Evolutionary conservation across 352 stramenopile species (phyloP), one percentile per base, ranked within the genome.

Genomic region (Globisporangium radiosum): DNA sequence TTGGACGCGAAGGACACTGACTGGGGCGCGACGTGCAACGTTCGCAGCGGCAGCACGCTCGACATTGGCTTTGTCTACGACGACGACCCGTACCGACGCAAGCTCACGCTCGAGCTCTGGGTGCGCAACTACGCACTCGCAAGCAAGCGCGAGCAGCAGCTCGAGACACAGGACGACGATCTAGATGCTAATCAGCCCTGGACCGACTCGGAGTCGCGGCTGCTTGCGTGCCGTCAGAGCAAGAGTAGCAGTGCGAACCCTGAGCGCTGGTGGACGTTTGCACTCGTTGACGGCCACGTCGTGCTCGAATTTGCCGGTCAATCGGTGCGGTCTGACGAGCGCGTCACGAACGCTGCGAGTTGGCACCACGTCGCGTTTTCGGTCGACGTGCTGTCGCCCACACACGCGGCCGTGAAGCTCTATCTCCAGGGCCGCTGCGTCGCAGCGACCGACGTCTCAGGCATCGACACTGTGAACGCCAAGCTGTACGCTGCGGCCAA

Each of bases 361-460:
- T 92, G 80, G 82, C 78, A 82, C 38, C 82, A 92, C 62, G 76
- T 88, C 7, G 80, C 80, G 13, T 92, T 90, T 66, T 76, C 76
- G 3, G 56, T 88, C 50, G 80, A 90, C 54, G 74, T 90, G 19
- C 67, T 69, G 6, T 84, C 77, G 25, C 63, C 69, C 47, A 73
- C 76, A 39, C 65, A 74, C 14, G 75, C 77, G 17, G 67, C 61
- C 37, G 62, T 88, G 52, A 83, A 80, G 57, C 70, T 92, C 9
- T 92, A 76, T 47, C 62, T 89, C 9, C 72, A 90, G 37, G 82
- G 70, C 38, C 66, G 59, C 1, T 86, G 77, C 36, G 78, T 90
- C 2, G 79, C 72, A 17, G 62, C 69, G 17, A 76, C 76, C 13
- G 75, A 88, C 38, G 60, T 81, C 36, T 44, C 55, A 4, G 65